A percentile compares a stretch with the other conserved stretches of the same genome.
Evolutionary conservation across 2,329 filamentous ascomycete species (phyloP).

Genomic region (Xylaria sp.): DNA sequence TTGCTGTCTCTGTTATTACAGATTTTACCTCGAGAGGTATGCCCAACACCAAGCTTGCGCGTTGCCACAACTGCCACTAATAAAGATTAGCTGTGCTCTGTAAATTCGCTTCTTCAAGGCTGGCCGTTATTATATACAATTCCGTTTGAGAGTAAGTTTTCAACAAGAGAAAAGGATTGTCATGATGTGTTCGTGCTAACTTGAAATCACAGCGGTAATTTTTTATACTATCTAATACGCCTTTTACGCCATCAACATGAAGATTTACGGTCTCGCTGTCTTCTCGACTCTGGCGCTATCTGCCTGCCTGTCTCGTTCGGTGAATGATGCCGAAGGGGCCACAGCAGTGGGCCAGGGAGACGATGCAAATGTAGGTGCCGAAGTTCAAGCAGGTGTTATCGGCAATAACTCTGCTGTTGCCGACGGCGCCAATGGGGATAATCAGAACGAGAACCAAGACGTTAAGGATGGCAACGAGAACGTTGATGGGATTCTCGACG

Average conservation of each 20-base stretch:
- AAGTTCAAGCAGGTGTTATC: slow-evolving; percentile 23
- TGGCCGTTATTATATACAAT: slow-evolving; percentile 17
- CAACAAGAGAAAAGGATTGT: background rate
- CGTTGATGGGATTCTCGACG: slow-evolving; percentile 11
- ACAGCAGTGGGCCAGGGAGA: slow-evolving; percentile 17
- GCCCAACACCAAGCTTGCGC: background rate
- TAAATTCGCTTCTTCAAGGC: slow-evolving; percentile 38
- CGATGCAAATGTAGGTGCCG: slow-evolving; percentile 1
- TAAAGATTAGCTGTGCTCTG: slow-evolving; percentile 44
- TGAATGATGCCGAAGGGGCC: slow-evolving; percentile 21
- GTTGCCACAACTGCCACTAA: slow-evolving; percentile 24
- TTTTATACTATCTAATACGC: slow-evolving; percentile 18
- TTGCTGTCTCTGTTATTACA: background rate
- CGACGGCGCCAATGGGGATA: slow-evolving; percentile 26
- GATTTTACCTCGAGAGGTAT: slow-evolving; percentile 27
- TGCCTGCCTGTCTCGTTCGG: slow-evolving; percentile 40
- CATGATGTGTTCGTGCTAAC: slow-evolving; percentile 2
- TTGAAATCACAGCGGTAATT: slow-evolving; percentile 6
- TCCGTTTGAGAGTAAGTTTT: slow-evolving; percentile 44
- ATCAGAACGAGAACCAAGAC: slow-evolving; percentile 28
- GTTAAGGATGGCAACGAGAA: slow-evolving; percentile 17
- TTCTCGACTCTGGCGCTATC: slow-evolving; percentile 44
- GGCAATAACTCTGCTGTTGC: slow-evolving; percentile 32
- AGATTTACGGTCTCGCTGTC: slow-evolving; percentile 39
- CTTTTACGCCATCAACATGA: slow-evolving; percentile 39